Evolutionary conservation across 169 alveolate species (phyloP), one percentile per base, ranked within the genome.

Genomic region (Eimeria tenella): DNA sequence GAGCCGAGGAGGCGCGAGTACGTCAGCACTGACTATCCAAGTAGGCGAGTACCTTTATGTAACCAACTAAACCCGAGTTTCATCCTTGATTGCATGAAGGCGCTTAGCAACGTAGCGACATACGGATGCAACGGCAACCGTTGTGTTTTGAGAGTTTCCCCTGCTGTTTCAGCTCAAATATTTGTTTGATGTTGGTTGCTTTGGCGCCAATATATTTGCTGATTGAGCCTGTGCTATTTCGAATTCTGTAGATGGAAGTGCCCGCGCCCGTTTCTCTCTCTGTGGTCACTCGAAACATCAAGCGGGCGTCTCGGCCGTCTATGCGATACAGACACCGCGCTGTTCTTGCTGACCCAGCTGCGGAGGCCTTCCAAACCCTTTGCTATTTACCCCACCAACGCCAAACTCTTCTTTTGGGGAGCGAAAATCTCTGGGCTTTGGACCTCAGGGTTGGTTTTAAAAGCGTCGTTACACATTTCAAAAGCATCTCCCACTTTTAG

Each of bases 1-100:
- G 7, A 68, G 87, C 87, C 10, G 87, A 79, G 62, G 87, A 79
- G 68, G 87, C 87, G 71, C 58, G 87, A 50, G 87, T 79, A 79
- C 13, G 77, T n/a, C 9, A 13, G 11, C 42, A 31, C 42, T 31
- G 42, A 31, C 42, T 31, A 31, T 31, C 42, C 42, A 31, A 31
- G 42, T 31, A 31, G 42, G 42, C 42, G 42, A 31, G 42, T 31
- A 31, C 42, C 42, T 31, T 31, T 31, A 0, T 2, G 42, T 31
- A 0, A 31, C 42, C 42, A 31, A 31, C 42, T 31, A 31, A 31
- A 31, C 42, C 42, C 42, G 42, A 31, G 42, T 31, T 31, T 31
- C 42, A 31, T 31, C 42, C 0, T 31, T 31, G 42, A 31, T 31
- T 31, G 42, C 42, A 2, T 31, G 42, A 31, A 31, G 42, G 42